These are phyloP conservation scores for Coleophoma cylindrospora DNA, from an alignment of 2,329 filamentous ascomycete species.

Conservation along the genomic window DNA sequence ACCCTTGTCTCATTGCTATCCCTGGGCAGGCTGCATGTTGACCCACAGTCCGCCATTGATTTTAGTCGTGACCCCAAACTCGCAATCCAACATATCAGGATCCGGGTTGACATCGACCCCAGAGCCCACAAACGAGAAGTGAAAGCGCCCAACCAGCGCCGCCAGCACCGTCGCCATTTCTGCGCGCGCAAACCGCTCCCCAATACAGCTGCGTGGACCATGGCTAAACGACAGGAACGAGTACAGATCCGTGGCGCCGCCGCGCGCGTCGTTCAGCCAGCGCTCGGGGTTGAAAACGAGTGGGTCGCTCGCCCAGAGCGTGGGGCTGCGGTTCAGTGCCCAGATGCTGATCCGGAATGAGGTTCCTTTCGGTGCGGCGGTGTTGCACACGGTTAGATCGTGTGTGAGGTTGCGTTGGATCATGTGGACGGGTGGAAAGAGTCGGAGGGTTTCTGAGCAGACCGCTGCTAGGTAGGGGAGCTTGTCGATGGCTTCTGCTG, in stretches of 20 bases:
- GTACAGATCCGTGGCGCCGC: background rate
- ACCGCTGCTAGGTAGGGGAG: slow-evolving; percentile 78
- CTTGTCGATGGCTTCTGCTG: slow-evolving; percentile 57
- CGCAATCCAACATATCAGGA: too few species aligned
- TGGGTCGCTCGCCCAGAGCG: background rate
- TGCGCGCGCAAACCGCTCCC: background rate
- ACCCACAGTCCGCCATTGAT: too few species aligned
- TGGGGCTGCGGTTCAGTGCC: background rate
- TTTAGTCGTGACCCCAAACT: too few species aligned
- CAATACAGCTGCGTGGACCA: background rate
- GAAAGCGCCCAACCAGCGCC: background rate
- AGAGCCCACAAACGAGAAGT: background rate
- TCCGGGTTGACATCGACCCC: too few species aligned
- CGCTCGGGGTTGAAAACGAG: background rate
- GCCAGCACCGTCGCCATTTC: background rate
- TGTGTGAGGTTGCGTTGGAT: background rate
- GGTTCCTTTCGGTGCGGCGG: background rate
- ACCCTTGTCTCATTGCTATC: too few species aligned
- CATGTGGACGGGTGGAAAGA: slow-evolving; percentile 47
- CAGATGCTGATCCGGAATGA: background rate
- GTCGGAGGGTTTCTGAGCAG: slow-evolving; percentile 67
- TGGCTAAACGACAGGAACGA: background rate
- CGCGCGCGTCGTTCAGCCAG: background rate
- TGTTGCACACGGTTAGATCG: background rate
- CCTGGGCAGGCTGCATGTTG: too few species aligned